Evolutionary conservation across 2,329 filamentous ascomycete species (phyloP), one percentile per base, ranked within the genome.

Genomic region (Phaeosphaeriaceae sp.): DNA sequence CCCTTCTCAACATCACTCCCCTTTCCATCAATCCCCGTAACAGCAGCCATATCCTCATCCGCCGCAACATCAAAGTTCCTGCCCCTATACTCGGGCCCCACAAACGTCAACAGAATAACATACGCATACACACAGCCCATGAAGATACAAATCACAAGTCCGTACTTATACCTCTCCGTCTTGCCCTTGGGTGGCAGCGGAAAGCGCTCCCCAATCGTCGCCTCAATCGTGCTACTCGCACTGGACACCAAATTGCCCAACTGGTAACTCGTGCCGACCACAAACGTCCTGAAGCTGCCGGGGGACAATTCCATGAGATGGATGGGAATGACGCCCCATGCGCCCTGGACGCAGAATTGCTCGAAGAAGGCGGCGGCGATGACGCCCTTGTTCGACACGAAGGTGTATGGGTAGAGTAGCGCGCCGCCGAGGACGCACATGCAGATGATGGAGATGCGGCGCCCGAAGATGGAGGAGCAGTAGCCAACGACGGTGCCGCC

Each of bases 81-180:
- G 0, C 72, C 71, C 60, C 80, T 74, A 75, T 80, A 72, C 71
- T 85, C 83, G 0, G 83, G 83, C 5, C 90, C 90, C 2, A 91
- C 45, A 10, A 91, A 75, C 0, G 88, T 89, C 54, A 92, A 72
- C 2, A 88, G 9, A 58, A 89, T 86, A 5, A 84, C 79, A 71
- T 88, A 89, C 1, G 79, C 85, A 67, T 82, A 96, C 1, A 96
- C 92, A 66, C 89, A 92, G 1, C 84, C 93, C 90, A 97, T 93
- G 78, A 97, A 96, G 71, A 96, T 95, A 72, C 89, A 92, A 63
- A 96, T 94, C 10, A 96, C 92, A 67, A 89, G 89, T 41, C 91
- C 92, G 66, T 96, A 96, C 19, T 82, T 74, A 1, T 83, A 77
- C 24, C 77, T 63, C 51, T 62, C 64, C 0, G 68, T 60, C 17